A percentile compares a stretch with the other conserved stretches of the same genome.
Evolutionary conservation across 345 rosid genomes (phyloP).

Genomic region (Eucalyptus urophylla): DNA sequence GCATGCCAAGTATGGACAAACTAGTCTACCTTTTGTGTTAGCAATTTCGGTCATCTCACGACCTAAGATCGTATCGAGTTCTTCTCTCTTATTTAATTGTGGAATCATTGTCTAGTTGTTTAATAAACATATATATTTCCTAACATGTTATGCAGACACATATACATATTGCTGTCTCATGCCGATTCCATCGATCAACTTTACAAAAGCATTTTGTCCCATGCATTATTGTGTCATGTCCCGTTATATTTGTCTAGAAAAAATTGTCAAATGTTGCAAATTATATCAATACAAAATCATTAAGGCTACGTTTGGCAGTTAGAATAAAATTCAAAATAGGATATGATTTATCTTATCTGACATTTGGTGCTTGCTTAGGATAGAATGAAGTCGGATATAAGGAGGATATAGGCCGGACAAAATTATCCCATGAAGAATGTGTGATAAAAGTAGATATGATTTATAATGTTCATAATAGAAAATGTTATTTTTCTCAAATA

Average conservation of each 20-base stretch:
- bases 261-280: not conserved
- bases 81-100: accelerated
- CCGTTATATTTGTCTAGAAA: not conserved
- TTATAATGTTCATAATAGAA: accelerated
- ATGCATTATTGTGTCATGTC: not conserved
- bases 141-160: not conserved
- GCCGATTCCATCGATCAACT: not conserved
- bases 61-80: not conserved
- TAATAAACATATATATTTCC: not conserved
- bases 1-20: not conserved
- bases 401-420: accelerated
- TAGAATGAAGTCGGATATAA: accelerated
- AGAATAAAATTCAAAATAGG: accelerated
- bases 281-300: not conserved
- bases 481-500: too few relatives aligned
- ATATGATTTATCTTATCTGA: too few relatives aligned
- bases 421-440: accelerated
- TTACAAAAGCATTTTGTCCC: not conserved
- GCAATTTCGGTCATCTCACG: accelerated
- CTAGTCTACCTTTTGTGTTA: accelerated
- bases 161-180: not conserved
- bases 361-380: accelerated
- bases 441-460: accelerated
- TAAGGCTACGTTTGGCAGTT: accelerated
- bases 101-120: not conserved